phyloP scores from a whole-genome alignment of 1,139 yeast species.

The Lodderomyces theae region DNA sequence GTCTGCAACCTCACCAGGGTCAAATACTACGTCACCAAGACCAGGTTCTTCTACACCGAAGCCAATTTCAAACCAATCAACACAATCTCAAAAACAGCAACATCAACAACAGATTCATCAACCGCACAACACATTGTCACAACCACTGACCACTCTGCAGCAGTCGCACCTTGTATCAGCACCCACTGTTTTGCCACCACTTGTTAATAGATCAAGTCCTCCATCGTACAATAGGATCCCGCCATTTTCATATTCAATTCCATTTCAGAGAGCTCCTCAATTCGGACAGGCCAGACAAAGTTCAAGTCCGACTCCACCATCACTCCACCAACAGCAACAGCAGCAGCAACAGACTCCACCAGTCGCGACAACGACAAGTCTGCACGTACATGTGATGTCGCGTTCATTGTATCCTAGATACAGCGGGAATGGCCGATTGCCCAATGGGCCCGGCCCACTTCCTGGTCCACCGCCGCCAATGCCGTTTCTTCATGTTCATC shows the following conservation, averaged over 20 bases:
- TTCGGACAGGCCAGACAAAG: background rate
- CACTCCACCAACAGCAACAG: slow-evolving; percentile 8
- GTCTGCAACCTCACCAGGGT: slow-evolving; percentile 8
- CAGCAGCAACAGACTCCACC: background rate
- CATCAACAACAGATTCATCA: slow-evolving; percentile 9
- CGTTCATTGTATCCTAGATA: slow-evolving; percentile 38
- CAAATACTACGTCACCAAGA: background rate
- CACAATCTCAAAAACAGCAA: slow-evolving; percentile 6
- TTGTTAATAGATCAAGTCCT: slow-evolving; percentile 1
- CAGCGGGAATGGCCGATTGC: slow-evolving; percentile 35
- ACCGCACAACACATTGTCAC: too few relatives aligned
- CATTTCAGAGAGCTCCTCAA: slow-evolving; percentile 4
- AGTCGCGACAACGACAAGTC: background rate
- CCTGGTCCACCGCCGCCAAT: slow-evolving; percentile 42
- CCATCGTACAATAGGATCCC: slow-evolving; percentile 8
- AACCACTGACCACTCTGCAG: too few relatives aligned
- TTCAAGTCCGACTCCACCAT: slow-evolving; percentile 8
- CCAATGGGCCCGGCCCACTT: slow-evolving; percentile 47
- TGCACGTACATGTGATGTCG: slow-evolving; percentile 5
- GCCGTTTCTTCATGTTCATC: slow-evolving; percentile 2
- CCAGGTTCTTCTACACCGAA: slow-evolving; percentile 1
- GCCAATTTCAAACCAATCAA: too few relatives aligned
- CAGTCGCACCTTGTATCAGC: too few relatives aligned
- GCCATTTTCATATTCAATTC: slow-evolving; percentile 10
- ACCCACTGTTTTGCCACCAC: slow-evolving; percentile 2